These are phyloP conservation scores for Apiospora kogelbergensis DNA, from an alignment of 2,329 filamentous ascomycete species.

Conservation along the genomic window DNA sequence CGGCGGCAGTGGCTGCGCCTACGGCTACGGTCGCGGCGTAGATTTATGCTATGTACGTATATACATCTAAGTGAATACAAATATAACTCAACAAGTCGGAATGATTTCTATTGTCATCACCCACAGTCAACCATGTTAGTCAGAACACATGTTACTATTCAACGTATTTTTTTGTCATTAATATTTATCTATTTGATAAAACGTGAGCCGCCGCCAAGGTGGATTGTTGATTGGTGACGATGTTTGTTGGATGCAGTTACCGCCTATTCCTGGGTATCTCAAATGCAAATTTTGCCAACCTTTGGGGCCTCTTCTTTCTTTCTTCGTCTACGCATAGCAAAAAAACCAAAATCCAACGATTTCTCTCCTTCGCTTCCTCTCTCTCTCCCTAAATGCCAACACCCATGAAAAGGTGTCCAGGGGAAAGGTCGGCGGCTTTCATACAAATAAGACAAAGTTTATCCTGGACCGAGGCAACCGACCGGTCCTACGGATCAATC, in stretches of 20 bases:
- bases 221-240: neutral
- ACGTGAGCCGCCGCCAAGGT: neutral
- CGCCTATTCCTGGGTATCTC: constrained; percentile 11
- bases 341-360: too few species aligned
- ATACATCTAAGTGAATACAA: too few species aligned
- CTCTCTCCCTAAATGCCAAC: neutral
- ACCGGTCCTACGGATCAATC: neutral
- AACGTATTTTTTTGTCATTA: neutral
- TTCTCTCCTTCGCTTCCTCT: neutral
- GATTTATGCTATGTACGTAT: too few species aligned
- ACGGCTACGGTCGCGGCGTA: too few species aligned
- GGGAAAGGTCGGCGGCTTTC: too few species aligned
- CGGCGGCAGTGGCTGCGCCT: too few species aligned
- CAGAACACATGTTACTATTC: neutral
- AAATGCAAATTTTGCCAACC: constrained; percentile 5
- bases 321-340: neutral
- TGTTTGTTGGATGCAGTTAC: neutral
- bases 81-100: too few species aligned
- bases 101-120: too few species aligned
- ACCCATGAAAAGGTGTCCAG: too few species aligned
- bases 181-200: neutral
- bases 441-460: too few species aligned
- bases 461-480: neutral
- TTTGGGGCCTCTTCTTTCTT: neutral
- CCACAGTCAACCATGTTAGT: neutral